Evolutionary conservation across 495 filamentous ascomycete species (phyloP), one percentile per base, ranked within the genome.

Genomic region (Aspergillus kassunensis): DNA sequence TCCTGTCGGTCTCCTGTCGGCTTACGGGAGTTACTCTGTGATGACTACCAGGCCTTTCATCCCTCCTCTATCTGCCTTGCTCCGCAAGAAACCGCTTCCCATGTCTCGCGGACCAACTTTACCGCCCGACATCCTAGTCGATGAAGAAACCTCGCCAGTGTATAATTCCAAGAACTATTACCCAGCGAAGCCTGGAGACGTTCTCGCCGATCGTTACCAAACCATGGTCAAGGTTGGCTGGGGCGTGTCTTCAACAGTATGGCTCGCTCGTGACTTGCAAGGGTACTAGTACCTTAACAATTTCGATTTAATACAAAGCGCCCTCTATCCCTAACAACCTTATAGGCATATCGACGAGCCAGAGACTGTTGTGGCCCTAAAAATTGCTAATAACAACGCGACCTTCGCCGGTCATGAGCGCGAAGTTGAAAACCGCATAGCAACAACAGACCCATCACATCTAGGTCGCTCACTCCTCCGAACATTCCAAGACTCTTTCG

Each of bases 91-190:
- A 63, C 60, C 61, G 13, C 66, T 68, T 58, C 35, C 61, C 20
- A 61, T 66, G n/a, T 56, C 63, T 58, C 53, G 63, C 6, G 58
- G 50, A 33, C 55, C 60, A 33, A 59, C 53, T 55, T 56, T 70
- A 59, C 55, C 62, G 12, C 57, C 53, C 12, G 54, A 56, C 27
- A 59, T 61, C 59, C 63, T 65, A 16, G 47, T 70, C 47, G 65
- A 70, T 50, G 67, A 70, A 57, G 65, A 70, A 50, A 63, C 53
- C 52, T 67, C 44, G 29, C 67, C 60, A 44, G 44, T 62, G 37
- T 77, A 76, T 42, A 20, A 68, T 44, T 68, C 68, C 34, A 67
- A 68, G 52, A 30, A 45, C 44, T 79, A 69, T 60, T 76, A 73
- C 59, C 72, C 73, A 37, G 68, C 58, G 35, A 68, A 70, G 37